Evolutionary conservation across 176 grass and related monocot genomes (phyloP).

Genomic region (Zoysia japonica): DNA sequence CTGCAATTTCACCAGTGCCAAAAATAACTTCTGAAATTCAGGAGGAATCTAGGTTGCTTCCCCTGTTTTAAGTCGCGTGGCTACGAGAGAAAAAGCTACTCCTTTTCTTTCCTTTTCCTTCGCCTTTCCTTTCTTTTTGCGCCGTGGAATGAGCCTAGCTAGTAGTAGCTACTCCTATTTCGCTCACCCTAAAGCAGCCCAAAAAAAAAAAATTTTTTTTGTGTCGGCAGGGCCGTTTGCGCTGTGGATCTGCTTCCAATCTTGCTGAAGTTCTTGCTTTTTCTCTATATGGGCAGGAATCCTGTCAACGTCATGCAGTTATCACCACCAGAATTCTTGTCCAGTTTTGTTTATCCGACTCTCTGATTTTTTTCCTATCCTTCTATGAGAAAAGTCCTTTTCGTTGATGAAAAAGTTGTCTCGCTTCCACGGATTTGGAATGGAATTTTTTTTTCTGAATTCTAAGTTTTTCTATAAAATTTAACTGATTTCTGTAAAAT

Average conservation of each 20-base stretch:
- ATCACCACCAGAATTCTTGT: neutral
- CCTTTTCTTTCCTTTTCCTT: neutral
- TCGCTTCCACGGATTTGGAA: too few relatives aligned
- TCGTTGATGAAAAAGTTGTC: neutral
- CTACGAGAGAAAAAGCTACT: constrained; percentile 16
- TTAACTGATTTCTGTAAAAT: too few relatives aligned
- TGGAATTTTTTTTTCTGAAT: too few relatives aligned
- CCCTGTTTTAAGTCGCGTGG: constrained; percentile 1
- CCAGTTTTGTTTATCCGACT: constrained; percentile 21
- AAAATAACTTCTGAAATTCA: constrained; percentile 5
- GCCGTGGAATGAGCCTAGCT: constrained; percentile 19
- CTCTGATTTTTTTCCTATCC: constrained; percentile 11
- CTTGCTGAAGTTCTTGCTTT: constrained; percentile 23
- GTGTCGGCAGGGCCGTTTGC: constrained; percentile 46
- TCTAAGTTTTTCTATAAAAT: too few relatives aligned
- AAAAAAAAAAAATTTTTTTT: neutral
- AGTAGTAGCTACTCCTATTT: neutral
- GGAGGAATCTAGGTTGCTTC: constrained; percentile 38
- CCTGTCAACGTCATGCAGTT: constrained; percentile 44
- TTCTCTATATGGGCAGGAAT: constrained; percentile 45
- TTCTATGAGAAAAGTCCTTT: constrained; percentile 3
- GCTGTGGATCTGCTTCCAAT: constrained; percentile 29
- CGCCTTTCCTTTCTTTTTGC: neutral
- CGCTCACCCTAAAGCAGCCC: neutral
- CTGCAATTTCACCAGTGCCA: neutral